phyloP scores from a whole-genome alignment of 345 rosid species.

The Rhizophora mangle region DNA sequence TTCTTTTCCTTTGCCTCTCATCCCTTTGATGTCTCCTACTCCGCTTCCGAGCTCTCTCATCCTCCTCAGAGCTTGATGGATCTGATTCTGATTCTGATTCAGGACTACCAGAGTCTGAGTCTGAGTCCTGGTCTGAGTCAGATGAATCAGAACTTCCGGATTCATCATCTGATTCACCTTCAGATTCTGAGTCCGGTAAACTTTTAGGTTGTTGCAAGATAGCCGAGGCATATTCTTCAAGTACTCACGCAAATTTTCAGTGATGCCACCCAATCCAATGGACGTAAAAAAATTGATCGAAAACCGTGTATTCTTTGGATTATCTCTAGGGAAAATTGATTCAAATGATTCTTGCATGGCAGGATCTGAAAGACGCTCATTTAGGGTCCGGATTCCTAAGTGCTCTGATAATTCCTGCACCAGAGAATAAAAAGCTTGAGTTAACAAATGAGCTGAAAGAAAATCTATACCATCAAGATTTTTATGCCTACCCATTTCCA shows the following conservation, averaged over 20 bases:
- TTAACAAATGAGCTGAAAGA: not conserved
- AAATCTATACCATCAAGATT: not conserved
- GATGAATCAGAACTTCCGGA: slow-evolving; percentile 41
- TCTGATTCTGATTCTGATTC: slow-evolving; percentile 12
- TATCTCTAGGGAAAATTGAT: slow-evolving; percentile 81
- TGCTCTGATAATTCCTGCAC: slow-evolving; percentile 90
- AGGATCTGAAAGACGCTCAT: slow-evolving; percentile 74
- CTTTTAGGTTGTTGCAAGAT: slow-evolving; percentile 85
- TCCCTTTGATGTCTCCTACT: slow-evolving; percentile 6
- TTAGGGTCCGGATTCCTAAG: slow-evolving; percentile 73
- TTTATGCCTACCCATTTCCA: too few relatives aligned
- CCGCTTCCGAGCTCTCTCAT: slow-evolving; percentile 17
- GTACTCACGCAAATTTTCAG: slow-evolving; percentile 84
- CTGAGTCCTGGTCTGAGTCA: slow-evolving; percentile 35
- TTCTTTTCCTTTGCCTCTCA: slow-evolving; percentile 13
- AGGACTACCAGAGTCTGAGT: slow-evolving; percentile 12
- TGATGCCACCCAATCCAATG: slow-evolving; percentile 96
- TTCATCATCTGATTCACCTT: slow-evolving; percentile 27
- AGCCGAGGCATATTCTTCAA: slow-evolving; percentile 89
- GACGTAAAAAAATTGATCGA: slow-evolving; percentile 91
- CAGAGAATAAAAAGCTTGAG: slow-evolving; percentile 13
- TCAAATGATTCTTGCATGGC: slow-evolving; percentile 71
- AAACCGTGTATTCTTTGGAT: slow-evolving; percentile 90
- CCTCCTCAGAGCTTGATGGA: slow-evolving; percentile 23
- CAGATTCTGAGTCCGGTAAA: slow-evolving; percentile 38